Conservation (phyloP, 306 rosid genomes). For the Elaeagnus macrophylla region DNA sequence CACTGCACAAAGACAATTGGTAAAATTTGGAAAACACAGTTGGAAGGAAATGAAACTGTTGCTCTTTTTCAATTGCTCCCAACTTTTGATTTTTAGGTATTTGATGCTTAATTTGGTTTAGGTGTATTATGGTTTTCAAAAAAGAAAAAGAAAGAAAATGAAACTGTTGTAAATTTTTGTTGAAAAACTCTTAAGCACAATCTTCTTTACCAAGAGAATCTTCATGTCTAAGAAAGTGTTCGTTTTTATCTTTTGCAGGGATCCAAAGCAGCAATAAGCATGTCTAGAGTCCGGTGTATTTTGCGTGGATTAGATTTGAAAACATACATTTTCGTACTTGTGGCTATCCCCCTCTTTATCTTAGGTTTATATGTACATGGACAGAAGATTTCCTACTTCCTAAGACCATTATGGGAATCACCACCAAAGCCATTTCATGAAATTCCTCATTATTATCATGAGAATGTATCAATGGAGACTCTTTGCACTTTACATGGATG, state of each 20-base stretch:
- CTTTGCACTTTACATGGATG: conserved; percentile 79
- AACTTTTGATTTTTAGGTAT: no score
- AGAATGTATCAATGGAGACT: conserved; percentile 56
- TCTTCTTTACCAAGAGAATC: not conserved
- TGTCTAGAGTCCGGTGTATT: conserved; percentile 60
- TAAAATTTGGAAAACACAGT: no score
- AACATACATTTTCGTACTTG: conserved; percentile 33
- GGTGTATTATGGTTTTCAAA: no score
- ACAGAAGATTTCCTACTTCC: conserved; percentile 62
- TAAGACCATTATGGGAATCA: conserved; percentile 87
- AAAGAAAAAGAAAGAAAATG: no score
- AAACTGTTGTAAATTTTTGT: no score
- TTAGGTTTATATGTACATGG: conserved; percentile 57
- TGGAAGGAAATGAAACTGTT: no score
- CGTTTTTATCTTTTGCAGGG: conserved; percentile 43
- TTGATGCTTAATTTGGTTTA: no score
- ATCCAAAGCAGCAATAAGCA: conserved; percentile 34
- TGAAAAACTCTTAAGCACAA: no score
- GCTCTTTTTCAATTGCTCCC: no score
- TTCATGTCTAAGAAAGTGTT: conserved; percentile 15
- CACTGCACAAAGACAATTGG: no score
- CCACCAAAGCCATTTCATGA: conserved; percentile 71
- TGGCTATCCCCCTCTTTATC: conserved; percentile 37
- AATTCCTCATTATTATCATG: conserved; percentile 70
- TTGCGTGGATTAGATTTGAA: conserved; percentile 55